Conservation (phyloP, 2,329 filamentous ascomycete genomes). For the Sphaceloma murrayae region DNA sequence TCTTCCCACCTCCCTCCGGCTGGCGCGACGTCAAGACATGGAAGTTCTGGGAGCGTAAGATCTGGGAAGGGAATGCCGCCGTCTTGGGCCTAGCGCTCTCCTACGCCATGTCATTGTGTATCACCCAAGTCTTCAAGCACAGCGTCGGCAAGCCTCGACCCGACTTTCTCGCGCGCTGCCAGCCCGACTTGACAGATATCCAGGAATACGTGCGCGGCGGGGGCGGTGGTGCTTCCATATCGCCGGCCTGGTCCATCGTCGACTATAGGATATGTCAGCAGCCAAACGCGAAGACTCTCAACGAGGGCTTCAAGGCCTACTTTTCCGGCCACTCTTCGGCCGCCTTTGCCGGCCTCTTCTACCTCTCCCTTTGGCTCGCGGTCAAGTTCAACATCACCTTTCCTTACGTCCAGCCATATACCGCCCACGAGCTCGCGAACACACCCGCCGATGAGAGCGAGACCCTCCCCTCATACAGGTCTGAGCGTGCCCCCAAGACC, state of each 20-base stretch:
- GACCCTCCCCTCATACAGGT: slow-evolving; percentile 22
- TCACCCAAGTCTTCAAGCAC: slow-evolving; percentile 79
- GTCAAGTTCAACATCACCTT: slow-evolving; percentile 69
- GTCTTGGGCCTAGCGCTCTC: slow-evolving; percentile 73
- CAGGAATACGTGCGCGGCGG: slow-evolving; percentile 48
- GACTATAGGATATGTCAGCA: slow-evolving; percentile 64
- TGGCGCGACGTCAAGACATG: slow-evolving; percentile 45
- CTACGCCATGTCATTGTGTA: slow-evolving; percentile 62
- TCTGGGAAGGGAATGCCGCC: slow-evolving; percentile 82
- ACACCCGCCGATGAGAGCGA: neutral
- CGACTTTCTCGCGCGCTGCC: slow-evolving; percentile 59
- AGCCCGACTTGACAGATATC: slow-evolving; percentile 61
- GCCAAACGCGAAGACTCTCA: slow-evolving; percentile 48
- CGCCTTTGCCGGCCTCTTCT: slow-evolving; percentile 69
- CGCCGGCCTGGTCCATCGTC: slow-evolving; percentile 50
- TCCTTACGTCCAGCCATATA: slow-evolving; percentile 49
- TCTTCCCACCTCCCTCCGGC: slow-evolving; percentile 41
- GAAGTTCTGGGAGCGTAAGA: slow-evolving; percentile 66
- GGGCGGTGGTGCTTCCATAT: slow-evolving; percentile 44
- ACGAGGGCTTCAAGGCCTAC: slow-evolving; percentile 80
- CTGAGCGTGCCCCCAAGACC: slow-evolving; percentile 10
- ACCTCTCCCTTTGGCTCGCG: slow-evolving; percentile 78
- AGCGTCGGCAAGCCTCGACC: slow-evolving; percentile 56
- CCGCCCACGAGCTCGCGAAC: neutral
- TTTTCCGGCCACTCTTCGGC: slow-evolving; percentile 67